Base-by-base conservation (phyloP, 164 flowering plant genomes). In the Malania oleifera region DNA sequence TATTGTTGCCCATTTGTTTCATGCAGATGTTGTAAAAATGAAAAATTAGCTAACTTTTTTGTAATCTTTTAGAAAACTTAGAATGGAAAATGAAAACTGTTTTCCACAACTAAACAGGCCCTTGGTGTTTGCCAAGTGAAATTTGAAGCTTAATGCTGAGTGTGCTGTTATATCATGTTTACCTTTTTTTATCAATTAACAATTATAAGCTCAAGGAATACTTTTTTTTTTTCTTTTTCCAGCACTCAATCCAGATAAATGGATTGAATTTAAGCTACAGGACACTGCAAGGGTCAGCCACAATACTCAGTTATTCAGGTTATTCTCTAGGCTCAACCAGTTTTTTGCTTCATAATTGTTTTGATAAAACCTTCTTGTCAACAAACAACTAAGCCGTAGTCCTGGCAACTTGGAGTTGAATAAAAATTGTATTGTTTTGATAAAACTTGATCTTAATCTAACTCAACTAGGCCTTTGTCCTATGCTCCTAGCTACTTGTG, bases 301-400 rank as follows among this genome's bases (percentile, higher is more conserved):
- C 66, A 93, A 90, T 58, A 73, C 93, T 44, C 78, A 86, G 54
- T 75, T 93, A 61, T 90, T 78, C 85, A 90, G 99, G 99, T 90
- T 55, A 60, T 14, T 26, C 28, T 50, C 43, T 29, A 56, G 7
- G 26, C 24, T 19, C 19, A 14, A 13, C 19, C 23, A 6, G 34
- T 2, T 57, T 50, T 47, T 5, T 18, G 9, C 17, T 50, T 56
- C 19, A 37, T 23, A 11, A 10, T 43, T n/a, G 20, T 31, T 18
- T 25, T 4, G 18, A 12, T 27, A 1, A 19, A 48, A 25, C 28
- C 11, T 20, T 48, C 12, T 6, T 48, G 5, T 10, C 52, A 48
- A 48, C 17, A 6, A 11, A 20, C 17, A 20, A 22, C 3, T 20
- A n/a, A 20, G 15, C 25, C 28, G 5, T 48, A 11, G 13, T 15